phyloP scores from a whole-genome alignment of 202 grass and related monocot genomes.

The Schoenoplectus tabernaemontani region DNA sequence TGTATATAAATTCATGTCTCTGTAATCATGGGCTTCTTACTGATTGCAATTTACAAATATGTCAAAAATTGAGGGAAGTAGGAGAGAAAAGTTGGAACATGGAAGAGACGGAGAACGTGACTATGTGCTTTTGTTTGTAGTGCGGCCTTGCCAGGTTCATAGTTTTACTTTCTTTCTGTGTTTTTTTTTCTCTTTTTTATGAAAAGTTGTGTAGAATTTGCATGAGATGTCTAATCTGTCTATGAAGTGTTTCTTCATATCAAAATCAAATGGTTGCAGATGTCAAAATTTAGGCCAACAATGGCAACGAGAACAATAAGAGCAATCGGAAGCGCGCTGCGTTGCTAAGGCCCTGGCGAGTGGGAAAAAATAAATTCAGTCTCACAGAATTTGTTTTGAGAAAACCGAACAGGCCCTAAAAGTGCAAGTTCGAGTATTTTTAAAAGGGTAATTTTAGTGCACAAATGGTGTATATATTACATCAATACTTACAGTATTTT shows the following conservation, averaged over 20 bases:
- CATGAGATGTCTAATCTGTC: neutral
- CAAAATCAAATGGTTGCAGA: neutral
- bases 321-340: neutral
- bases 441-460: too few relatives aligned
- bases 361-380: too few relatives aligned
- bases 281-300: neutral
- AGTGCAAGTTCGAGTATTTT: too few relatives aligned
- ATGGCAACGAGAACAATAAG: neutral
- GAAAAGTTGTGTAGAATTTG: neutral
- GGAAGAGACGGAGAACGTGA: neutral
- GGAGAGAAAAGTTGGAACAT: neutral
- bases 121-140: neutral
- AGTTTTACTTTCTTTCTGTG: neutral
- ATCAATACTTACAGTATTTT: too few relatives aligned
- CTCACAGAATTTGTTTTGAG: too few relatives aligned
- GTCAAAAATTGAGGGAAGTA: neutral
- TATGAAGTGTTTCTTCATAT: neutral
- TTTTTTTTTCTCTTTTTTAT: neutral
- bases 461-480: too few relatives aligned
- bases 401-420: too few relatives aligned
- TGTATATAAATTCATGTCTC: conserved; percentile 22
- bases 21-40: neutral
- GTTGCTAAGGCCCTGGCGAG: too few relatives aligned
- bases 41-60: neutral
- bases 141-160: neutral